Percentiles rank a stretch among this genome's conserved stretches.
Conservation (phyloP, 1,139 yeast species). For the Protomyces pachydermus region DNA sequence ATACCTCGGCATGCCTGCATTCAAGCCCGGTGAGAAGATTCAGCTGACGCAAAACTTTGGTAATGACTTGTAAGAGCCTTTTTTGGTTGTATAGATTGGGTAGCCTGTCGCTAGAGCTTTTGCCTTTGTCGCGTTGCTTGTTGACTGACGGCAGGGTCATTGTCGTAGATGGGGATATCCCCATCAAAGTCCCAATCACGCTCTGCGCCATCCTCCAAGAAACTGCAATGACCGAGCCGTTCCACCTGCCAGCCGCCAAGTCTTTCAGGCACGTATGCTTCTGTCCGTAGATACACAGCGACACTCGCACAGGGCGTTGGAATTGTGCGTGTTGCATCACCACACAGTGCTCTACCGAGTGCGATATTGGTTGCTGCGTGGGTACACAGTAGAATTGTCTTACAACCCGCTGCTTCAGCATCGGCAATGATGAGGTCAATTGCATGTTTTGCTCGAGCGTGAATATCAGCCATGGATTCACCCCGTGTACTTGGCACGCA, state of each 20-base stretch:
- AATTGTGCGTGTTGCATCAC: conserved; percentile 46
- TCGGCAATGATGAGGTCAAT: conserved; percentile 50
- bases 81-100: background rate
- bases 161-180: conserved; percentile 31
- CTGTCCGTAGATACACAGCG: background rate
- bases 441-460: conserved; percentile 51
- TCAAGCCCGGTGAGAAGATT: conserved; percentile 77
- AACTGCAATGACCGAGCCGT: conserved; percentile 65
- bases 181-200: conserved; percentile 81
- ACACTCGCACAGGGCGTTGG: conserved; percentile 39
- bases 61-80: conserved; percentile 2
- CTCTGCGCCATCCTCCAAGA: conserved; percentile 71
- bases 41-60: conserved; percentile 27
- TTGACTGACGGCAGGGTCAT: conserved; percentile 8
- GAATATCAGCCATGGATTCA: conserved; percentile 61
- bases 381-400: conserved; percentile 58
- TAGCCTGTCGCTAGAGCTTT: background rate
- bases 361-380: conserved; percentile 82
- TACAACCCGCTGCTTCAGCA: conserved; percentile 49
- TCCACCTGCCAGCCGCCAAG: conserved; percentile 52
- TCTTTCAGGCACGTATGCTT: conserved; percentile 46
- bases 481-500: conserved; percentile 58
- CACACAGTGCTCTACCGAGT: conserved; percentile 62
- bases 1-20: conserved; percentile 91
- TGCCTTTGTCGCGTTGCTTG: background rate